Percentiles rank a stretch among this genome's conserved stretches.
Evolutionary conservation across 2,329 filamentous ascomycete genomes (phyloP).

Genomic region (Microdochium bolleyi): DNA sequence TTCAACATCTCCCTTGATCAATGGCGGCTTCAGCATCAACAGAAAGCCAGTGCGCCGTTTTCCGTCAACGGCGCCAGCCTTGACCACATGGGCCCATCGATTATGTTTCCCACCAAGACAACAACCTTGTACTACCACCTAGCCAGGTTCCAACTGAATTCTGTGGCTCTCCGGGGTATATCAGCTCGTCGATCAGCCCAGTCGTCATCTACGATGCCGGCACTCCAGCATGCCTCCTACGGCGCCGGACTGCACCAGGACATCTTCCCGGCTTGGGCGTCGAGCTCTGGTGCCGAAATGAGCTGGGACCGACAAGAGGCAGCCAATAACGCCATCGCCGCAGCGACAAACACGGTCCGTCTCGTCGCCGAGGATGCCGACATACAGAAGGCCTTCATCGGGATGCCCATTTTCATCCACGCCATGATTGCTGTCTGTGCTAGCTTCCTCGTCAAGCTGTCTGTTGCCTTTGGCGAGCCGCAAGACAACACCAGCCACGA

Average conservation of each 20-base stretch:
- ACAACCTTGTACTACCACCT: constrained; percentile 8
- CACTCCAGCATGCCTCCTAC: neutral
- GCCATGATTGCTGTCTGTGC: constrained; percentile 11
- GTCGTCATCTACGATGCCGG: neutral
- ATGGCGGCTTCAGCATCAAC: constrained; percentile 7
- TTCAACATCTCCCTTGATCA: constrained; percentile 7
- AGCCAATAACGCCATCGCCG: constrained; percentile 7
- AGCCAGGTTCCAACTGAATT: constrained; percentile 9
- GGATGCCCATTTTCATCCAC: constrained; percentile 8
- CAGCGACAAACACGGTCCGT: constrained; percentile 6
- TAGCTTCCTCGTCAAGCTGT: constrained; percentile 8
- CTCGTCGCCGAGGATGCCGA: constrained; percentile 6
- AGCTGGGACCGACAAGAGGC: constrained; percentile 8
- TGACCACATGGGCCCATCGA: neutral
- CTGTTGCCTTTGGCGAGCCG: constrained; percentile 8
- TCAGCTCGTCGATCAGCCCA: constrained; percentile 1
- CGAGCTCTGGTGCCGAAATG: constrained; percentile 3
- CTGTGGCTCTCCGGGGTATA: constrained; percentile 6
- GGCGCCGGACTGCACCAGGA: neutral
- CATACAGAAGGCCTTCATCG: constrained; percentile 7
- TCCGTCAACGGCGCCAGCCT: neutral
- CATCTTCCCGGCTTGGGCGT: neutral
- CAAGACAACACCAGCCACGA: neutral
- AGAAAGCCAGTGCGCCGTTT: neutral
- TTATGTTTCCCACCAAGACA: constrained; percentile 4